These are phyloP conservation scores for Xerocomus amazonicus DNA, from an alignment of 1,284 basidiomycete species.

Conservation along the genomic window DNA sequence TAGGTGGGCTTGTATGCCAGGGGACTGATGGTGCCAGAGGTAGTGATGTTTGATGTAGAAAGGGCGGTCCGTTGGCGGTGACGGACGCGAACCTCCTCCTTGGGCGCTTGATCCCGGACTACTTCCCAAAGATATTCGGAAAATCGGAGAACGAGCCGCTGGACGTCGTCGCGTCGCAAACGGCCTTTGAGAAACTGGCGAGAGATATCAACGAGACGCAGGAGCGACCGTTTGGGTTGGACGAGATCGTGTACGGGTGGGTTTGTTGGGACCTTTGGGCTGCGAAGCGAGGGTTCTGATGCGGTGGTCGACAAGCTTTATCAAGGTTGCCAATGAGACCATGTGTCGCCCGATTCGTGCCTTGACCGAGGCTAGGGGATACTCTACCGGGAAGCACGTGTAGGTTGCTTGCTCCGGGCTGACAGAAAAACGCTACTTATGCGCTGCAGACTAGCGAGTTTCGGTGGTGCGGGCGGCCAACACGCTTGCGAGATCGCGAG, in stretches of 20 bases:
- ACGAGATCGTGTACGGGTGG: constrained; percentile 87
- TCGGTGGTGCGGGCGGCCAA: constrained; percentile 83
- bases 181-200: constrained; percentile 29
- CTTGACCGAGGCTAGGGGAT: constrained; percentile 86
- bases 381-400: constrained; percentile 83
- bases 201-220: constrained; percentile 42
- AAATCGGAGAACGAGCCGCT: constrained; percentile 67
- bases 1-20: constrained; percentile 41
- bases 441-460: constrained; percentile 60
- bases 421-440: background rate
- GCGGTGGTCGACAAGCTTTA: constrained; percentile 51
- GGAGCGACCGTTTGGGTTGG: constrained; percentile 59
- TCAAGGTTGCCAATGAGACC: constrained; percentile 91
- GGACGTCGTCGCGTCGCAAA: constrained; percentile 51
- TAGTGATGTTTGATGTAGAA: constrained; percentile 36
- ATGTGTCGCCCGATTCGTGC: constrained; percentile 94
- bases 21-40: too few species aligned
- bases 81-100: constrained; percentile 79
- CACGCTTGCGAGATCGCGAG: constrained; percentile 75
- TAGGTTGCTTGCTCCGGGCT: constrained; percentile 10
- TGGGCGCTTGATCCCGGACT: constrained; percentile 64
- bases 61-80: constrained; percentile 68
- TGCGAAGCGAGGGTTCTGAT: constrained; percentile 2
- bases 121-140: constrained; percentile 80
- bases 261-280: constrained; percentile 19